Evolutionary conservation across 768 basidiomycete species (phyloP).

Genomic region (Dacryopinax spathularia): DNA sequence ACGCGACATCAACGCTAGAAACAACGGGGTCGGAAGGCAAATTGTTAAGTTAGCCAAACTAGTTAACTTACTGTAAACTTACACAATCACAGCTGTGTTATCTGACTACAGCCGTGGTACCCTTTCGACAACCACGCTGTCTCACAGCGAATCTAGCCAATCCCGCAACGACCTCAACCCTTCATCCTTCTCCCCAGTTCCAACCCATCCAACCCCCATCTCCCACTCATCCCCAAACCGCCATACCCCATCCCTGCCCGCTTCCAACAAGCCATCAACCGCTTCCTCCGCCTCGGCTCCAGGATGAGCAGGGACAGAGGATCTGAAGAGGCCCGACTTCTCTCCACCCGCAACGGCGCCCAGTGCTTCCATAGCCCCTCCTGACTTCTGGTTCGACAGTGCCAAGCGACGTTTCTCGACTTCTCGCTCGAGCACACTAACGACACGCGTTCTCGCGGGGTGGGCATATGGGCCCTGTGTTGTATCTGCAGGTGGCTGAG

Average conservation of each 20-base stretch:
- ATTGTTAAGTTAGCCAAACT: too few relatives aligned
- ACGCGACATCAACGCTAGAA: too few relatives aligned
- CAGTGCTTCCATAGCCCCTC: background rate
- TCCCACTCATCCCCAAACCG: background rate
- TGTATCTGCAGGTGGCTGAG: background rate
- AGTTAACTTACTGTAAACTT: too few relatives aligned
- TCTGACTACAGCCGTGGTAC: background rate
- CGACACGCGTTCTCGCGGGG: constrained; percentile 38
- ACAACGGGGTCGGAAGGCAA: too few relatives aligned
- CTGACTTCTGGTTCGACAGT: background rate
- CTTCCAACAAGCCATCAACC: background rate
- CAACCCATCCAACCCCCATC: background rate
- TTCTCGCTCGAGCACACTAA: constrained; percentile 67
- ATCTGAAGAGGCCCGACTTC: background rate
- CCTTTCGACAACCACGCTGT: background rate
- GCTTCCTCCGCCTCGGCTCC: background rate
- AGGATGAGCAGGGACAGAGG: background rate
- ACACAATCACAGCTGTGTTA: background rate
- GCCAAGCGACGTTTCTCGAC: constrained; percentile 52
- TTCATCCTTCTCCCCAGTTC: background rate
- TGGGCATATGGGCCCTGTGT: background rate
- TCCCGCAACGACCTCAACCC: background rate
- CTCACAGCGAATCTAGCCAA: background rate
- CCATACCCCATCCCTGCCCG: background rate
- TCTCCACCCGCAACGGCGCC: background rate